phyloP scores from a whole-genome alignment of 352 stramenopile species.

The Saprolegnia parasitica region DNA sequence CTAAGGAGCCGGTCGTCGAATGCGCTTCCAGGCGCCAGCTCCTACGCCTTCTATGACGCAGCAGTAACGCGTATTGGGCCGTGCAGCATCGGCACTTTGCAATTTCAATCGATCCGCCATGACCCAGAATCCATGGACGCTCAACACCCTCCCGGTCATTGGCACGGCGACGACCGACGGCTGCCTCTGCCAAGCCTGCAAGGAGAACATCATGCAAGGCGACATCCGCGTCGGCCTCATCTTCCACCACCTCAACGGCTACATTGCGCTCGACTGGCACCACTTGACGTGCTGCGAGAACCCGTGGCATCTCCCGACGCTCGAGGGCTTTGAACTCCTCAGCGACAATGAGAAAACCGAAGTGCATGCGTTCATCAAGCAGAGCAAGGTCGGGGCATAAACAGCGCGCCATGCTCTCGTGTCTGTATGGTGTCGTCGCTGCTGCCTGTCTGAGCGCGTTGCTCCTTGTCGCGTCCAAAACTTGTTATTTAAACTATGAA shows the following conservation, averaged over 20 bases:
- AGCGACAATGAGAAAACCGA: slow-evolving; percentile 2
- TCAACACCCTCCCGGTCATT: slow-evolving; percentile 8
- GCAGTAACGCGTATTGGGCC: neutral
- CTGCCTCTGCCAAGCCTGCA: slow-evolving; percentile 17
- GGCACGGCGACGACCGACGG: slow-evolving; percentile 4
- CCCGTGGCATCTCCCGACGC: slow-evolving; percentile 5
- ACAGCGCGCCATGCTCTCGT: neutral
- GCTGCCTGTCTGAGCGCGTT: too few relatives aligned
- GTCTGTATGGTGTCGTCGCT: too few relatives aligned
- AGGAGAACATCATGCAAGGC: slow-evolving; percentile 11
- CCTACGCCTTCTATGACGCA: neutral
- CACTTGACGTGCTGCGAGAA: slow-evolving; percentile 26
- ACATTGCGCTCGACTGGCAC: slow-evolving; percentile 26
- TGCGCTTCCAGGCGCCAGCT: too few relatives aligned
- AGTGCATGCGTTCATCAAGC: slow-evolving; percentile 6
- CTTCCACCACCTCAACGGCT: slow-evolving; percentile 26
- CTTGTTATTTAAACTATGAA: neutral
- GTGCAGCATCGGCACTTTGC: neutral
- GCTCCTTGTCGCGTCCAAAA: too few relatives aligned
- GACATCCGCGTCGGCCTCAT: slow-evolving; percentile 22
- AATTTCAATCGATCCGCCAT: neutral
- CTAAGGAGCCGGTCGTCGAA: too few relatives aligned
- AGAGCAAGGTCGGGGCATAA: neutral
- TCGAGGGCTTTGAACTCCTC: slow-evolving; percentile 22
- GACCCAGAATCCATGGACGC: neutral